Conservation (phyloP, 306 rosid species). For the Vigna hirtella region DNA sequence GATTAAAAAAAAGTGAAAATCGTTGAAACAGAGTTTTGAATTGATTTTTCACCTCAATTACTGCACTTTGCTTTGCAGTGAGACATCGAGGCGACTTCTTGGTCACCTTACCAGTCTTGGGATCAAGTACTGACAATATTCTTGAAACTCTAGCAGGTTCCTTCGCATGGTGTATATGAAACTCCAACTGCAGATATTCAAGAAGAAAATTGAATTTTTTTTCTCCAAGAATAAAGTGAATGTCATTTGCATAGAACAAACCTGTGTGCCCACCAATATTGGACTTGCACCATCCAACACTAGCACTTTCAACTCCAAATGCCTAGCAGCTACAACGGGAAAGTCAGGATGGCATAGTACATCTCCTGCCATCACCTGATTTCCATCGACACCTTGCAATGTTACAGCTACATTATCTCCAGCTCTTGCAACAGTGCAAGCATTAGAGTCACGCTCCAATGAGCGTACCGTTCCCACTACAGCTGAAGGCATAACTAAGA, state of each 20-base stretch:
- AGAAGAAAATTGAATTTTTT: slow-evolving; percentile 17
- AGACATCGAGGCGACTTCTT: slow-evolving; percentile 91
- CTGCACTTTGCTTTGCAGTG: slow-evolving; percentile 85
- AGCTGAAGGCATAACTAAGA: slow-evolving; percentile 92
- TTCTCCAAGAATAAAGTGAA: slow-evolving; percentile 20
- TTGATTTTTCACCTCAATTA: slow-evolving; percentile 73
- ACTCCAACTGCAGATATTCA: slow-evolving; percentile 71
- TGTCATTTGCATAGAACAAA: slow-evolving; percentile 37
- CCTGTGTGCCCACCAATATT: slow-evolving; percentile 88
- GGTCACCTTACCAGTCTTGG: slow-evolving; percentile 86
- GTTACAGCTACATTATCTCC: slow-evolving; percentile 88
- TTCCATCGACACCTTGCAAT: slow-evolving; percentile 78
- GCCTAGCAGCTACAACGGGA: slow-evolving; percentile 76
- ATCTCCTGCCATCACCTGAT: slow-evolving; percentile 79
- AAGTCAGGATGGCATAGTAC: slow-evolving; percentile 95
- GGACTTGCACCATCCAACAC: slow-evolving; percentile 85
- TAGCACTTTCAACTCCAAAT: slow-evolving; percentile 86
- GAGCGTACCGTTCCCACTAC: slow-evolving; percentile 76
- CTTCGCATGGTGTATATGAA: slow-evolving; percentile 88
- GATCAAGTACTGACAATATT: slow-evolving; percentile 74
- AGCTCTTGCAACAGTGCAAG: slow-evolving; percentile 83
- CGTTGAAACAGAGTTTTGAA: slow-evolving; percentile 9
- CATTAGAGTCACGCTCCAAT: slow-evolving; percentile 81
- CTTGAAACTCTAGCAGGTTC: slow-evolving; percentile 81
- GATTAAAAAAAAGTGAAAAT: neutral